A percentile compares a stretch with the other conserved stretches of the same genome.
Conservation (phyloP, 2,329 filamentous ascomycete species). For the Sporothrix schenckii region DNA sequence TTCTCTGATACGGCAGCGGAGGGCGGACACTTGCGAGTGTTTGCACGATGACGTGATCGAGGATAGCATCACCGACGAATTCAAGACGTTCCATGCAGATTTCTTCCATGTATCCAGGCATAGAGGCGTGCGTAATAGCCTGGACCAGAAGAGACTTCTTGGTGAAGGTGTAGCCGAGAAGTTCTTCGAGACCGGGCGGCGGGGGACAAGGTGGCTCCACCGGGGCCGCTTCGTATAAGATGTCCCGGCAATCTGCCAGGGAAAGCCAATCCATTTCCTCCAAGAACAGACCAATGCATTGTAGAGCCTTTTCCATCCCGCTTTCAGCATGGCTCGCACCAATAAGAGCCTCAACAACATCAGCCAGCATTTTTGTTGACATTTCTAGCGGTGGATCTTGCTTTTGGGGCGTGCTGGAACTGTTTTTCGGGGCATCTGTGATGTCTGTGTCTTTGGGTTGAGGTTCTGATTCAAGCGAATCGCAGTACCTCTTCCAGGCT, state of each 20-base stretch:
- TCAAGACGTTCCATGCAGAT: conserved; percentile 73
- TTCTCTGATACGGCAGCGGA: conserved; percentile 55
- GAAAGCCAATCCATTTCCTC: conserved; percentile 59
- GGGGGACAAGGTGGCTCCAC: conserved; percentile 48
- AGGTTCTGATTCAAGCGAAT: not conserved
- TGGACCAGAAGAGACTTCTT: conserved; percentile 72
- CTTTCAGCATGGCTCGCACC: conserved; percentile 74
- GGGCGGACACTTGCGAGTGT: conserved; percentile 37
- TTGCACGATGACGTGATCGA: conserved; percentile 73
- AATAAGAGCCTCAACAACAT: conserved; percentile 83
- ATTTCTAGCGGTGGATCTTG: conserved; percentile 45
- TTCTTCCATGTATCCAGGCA: conserved; percentile 49
- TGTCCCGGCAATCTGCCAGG: conserved; percentile 47
- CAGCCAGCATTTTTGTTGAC: conserved; percentile 80
- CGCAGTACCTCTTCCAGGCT: conserved; percentile 72
- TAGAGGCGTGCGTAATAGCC: conserved; percentile 77
- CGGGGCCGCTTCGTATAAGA: conserved; percentile 50
- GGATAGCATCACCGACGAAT: conserved; percentile 82
- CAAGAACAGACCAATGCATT: conserved; percentile 69
- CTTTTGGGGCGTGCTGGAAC: not conserved
- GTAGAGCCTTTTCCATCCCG: conserved; percentile 63
- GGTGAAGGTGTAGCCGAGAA: conserved; percentile 72
- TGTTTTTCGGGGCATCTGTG: no score
- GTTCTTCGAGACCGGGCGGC: conserved; percentile 57
- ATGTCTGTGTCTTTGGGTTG: not conserved